Base-by-base conservation (phyloP, 352 stramenopile genomes). In the Globisporangium carolinianum region DNA sequence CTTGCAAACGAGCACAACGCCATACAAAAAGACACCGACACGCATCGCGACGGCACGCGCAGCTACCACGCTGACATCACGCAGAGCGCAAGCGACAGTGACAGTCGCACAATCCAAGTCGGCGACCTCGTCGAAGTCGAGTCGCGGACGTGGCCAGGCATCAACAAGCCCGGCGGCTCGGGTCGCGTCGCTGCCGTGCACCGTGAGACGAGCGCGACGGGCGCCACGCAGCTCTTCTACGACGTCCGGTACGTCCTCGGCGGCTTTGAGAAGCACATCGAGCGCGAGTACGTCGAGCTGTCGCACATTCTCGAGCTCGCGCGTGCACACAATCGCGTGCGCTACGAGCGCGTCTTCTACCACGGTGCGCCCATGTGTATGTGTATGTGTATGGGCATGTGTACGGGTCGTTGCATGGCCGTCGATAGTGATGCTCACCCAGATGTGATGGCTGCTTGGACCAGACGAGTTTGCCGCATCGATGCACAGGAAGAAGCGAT, bases 241-340 rank as follows among this genome's bases (percentile, higher is more conserved):
- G 83, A 92, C 57, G 82, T 95, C 15, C 79, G 83, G 46, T 95
- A 95, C 56, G 74, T 95, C 24, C 47, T 91, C 11, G 81, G 85
- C 6, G 85, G 85, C 4, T 86, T 89, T 51, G 85, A 95, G 52
- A 80, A 83, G 51, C 72, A 72, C 6, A 79, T 95, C 36, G 79
- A 81, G 43, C 75, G 75, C 39, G 67, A 90, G 32, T 95, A 71
- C 17, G 79, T 90, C 39, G 65, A 85, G 49, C 68, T 75, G 48
- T 86, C 76, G 0, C 57, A 61, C 57, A 67, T 87, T 6, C 57
- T 86, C 32, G 53, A 73, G 18, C 57, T 58, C 45, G 53, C 72
- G 39, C 63, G 72, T 4, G 69, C 67, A 6, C 70, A 73, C 8
- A 58, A 62, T 7, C 80, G 83, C 5, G 60, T 71, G 45, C 59